Evolutionary conservation across 2,329 filamentous ascomycete species (phyloP), one percentile per base, ranked within the genome.

Genomic region (Ceratocystis harringtonii): DNA sequence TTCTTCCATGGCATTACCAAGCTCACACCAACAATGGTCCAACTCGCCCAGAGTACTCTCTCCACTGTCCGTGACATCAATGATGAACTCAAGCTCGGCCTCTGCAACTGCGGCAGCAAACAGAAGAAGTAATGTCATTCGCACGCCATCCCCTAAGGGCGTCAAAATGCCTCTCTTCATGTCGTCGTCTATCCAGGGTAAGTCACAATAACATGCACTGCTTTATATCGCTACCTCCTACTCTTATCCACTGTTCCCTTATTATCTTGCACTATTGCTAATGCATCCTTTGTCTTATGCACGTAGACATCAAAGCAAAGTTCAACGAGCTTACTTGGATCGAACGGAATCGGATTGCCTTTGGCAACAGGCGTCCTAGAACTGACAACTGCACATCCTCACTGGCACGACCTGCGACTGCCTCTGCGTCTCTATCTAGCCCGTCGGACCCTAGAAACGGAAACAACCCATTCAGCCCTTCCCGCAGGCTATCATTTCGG

Each of bases 291-390:
- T n/a, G n/a, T 6, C 41, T 22, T 58, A 12, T 36, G 43, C 36
- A 58, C 64, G 52, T 69, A 81, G 80, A 79, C 36, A 79, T 83
- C 69, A 74, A 78, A 43, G 69, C 70, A 68, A 81, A 79, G 69
- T 84, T 82, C 69, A 75, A 77, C 22, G 81, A 84, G 28, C 74
- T 84, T 48, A 75, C 75, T 19, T 82, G 79, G 80, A 76, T 76
- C 55, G 82, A 84, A 71, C 78, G 79, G 57, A 72, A 77, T 28
- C 79, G 82, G 50, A 67, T 79, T 5, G 70, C 76, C 32, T 76
- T 68, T 57, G 68, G 68, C 19, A 62, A 57, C 41, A 67, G 63
- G 62, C 60, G 65, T 44, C 61, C 66, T 50, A 57, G 68, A 43
- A 52, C 32, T 15, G 52, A 67, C 48, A 55, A 58, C 66, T 45